Evolutionary conservation across 176 grass and related monocot genomes (phyloP).

Genomic region (Urochloa ruziziensis): DNA sequence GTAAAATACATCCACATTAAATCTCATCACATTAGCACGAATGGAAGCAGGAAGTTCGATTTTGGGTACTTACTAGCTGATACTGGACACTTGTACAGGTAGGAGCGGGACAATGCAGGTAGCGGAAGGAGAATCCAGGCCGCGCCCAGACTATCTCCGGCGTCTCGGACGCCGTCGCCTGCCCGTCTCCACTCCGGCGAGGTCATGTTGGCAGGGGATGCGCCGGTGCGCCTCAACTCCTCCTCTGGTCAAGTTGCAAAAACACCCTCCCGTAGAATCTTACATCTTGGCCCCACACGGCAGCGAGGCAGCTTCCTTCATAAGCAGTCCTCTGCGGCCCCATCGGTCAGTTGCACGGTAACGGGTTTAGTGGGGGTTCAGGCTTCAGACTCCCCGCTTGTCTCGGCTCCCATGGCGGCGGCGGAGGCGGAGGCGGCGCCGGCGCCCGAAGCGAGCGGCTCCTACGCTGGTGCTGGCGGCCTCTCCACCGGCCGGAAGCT

Average conservation of each 20-base stretch:
- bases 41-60: background rate
- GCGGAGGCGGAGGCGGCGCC: background rate
- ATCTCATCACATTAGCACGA: background rate
- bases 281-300: background rate
- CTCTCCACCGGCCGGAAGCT: constrained; percentile 70
- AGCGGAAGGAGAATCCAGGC: no score
- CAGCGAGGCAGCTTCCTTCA: no score
- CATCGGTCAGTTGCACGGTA: background rate
- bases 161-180: no score
- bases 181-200: constrained; percentile 6
- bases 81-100: constrained; percentile 22
- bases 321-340: background rate
- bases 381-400: background rate
- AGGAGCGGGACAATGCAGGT: background rate
- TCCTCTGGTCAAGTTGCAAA: background rate
- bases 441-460: constrained; percentile 20
- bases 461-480: background rate
- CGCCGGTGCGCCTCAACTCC: no score
- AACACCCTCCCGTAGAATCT: background rate
- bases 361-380: constrained; percentile 38
- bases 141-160: no score
- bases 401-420: constrained; percentile 42
- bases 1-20: background rate
- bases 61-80: constrained; percentile 30
- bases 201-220: background rate